Conservation (phyloP, 805 yeast genomes). For the Saccharomycopsis sp. region DNA sequence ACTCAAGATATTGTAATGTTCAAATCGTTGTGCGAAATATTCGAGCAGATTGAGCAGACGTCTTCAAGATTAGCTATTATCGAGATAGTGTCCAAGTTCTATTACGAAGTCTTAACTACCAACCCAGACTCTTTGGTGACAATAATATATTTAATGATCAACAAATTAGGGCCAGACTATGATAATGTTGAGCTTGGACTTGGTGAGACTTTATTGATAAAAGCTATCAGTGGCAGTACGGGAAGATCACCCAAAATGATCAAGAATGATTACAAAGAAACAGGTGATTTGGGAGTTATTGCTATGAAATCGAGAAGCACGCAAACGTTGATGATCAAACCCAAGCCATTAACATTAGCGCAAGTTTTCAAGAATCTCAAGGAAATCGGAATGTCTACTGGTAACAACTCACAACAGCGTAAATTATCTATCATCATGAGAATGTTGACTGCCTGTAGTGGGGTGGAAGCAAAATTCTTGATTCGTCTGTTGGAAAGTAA, state of each 20-base stretch:
- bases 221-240: conserved; percentile 84
- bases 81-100: conserved; percentile 66
- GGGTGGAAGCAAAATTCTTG: conserved; percentile 82
- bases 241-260: conserved; percentile 72
- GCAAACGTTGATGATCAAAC: conserved; percentile 92
- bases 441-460: conserved; percentile 79
- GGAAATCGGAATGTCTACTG: conserved; percentile 70
- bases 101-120: conserved; percentile 51
- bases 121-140: conserved; percentile 52
- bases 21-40: conserved; percentile 49
- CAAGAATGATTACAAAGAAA: conserved; percentile 64
- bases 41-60: conserved; percentile 72
- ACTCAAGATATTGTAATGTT: conserved; percentile 29
- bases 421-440: conserved; percentile 76
- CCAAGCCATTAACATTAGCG: conserved; percentile 67
- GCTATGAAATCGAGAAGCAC: conserved; percentile 77
- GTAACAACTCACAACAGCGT: conserved; percentile 71
- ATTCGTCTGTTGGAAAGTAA: conserved; percentile 91
- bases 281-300: conserved; percentile 87
- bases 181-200: conserved; percentile 90
- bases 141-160: conserved; percentile 79
- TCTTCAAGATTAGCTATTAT: conserved; percentile 80
- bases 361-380: conserved; percentile 68
- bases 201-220: conserved; percentile 83
- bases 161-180: conserved; percentile 90